Evolutionary conservation across 1,139 yeast genomes (phyloP), one percentile per base, ranked within the genome.

Genomic region (Pichia norvegensis): DNA sequence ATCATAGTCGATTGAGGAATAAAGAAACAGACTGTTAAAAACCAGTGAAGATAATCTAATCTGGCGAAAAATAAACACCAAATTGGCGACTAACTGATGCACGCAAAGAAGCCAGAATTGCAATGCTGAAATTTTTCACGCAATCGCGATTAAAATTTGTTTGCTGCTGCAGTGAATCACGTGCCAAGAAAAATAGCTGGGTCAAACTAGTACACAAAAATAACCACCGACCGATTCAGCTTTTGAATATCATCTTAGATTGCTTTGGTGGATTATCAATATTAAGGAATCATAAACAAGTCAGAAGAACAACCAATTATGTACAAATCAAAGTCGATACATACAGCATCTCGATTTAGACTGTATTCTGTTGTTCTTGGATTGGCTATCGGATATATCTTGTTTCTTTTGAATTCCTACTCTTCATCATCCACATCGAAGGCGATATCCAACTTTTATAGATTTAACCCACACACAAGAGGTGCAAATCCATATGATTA

Each of bases 401-500:
- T 58, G 4, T 59, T 52, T 29, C 23, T 42, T 2, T n/a, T 55
- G 41, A 57, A 57, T 36, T 47, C 53, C 20, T 38, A 54, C 13
- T 57, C 61, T 1, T 57, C 52, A 35, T 53, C 40, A 37, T 49
- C 41, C 54, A 44, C 52, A 13, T 52, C 55, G 2, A 50, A 57
- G 42, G 57, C 61, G 9, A 50, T 60, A 22, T 52, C 53, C 29
- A 59, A 59, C 38, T 58, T 60, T 22, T 59, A 59, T 38, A 54
- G 59, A 44, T 50, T 60, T 35, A 58, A 59, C 41, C 60, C 63
- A 10, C 60, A 59, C 43, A 55, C 61, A 2, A 53, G 61, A 38
- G 64, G 64, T 31, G 62, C 63, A 3, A 59, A 61, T 41, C 63
- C 63, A 17, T 60, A 59, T 38, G 58, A 57, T 42, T 61, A 61